Base-by-base conservation (phyloP, 1,139 yeast genomes). In the Meyerozyma guilliermondii region DNA sequence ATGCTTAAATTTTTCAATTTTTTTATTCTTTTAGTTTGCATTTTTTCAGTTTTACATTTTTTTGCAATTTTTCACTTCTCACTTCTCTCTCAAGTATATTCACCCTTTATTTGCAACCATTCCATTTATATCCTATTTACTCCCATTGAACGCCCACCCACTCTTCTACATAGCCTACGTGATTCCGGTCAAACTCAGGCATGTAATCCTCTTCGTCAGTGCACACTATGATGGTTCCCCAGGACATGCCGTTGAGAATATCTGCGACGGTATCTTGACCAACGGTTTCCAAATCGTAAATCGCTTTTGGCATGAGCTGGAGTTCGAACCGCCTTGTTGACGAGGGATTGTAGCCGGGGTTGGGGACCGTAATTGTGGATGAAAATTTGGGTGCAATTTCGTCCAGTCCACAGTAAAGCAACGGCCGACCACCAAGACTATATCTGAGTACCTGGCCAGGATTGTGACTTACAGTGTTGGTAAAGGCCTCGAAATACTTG, bases 81-180 rank as follows among this genome's bases (percentile, higher is more conserved):
- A n/a, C n/a, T n/a, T n/a, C n/a, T n/a, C n/a, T n/a, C n/a, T n/a
- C n/a, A n/a, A n/a, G n/a, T n/a, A n/a, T n/a, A n/a, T n/a, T n/a
- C n/a, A n/a, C n/a, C n/a, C n/a, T n/a, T n/a, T n/a, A n/a, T 29
- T 29, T 29, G 33, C 33, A 29, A 13, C 33, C 33, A n/a, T 29
- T 11, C 14, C 4, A 8, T 26, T 26, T 10, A 2, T 26, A n/a
- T n/a, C n/a, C n/a, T 29, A 6, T 18, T 9, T 14, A 82, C 61
- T 92, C 98, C 98, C 98, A 92, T 63, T 92, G 98, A 10, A 91
- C 96, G 24, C 92, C 96, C 49, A 87, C 86, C 83, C 85, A 87
- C 62, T 92, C 98, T 58, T 87, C 89, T 1, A 83, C 77, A 55
- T 92, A 92, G 0, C 87, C 96, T 17, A 88, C 92, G 37, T 81